Conservation (phyloP, 495 filamentous ascomycete species). For the Penicillium crystallinum region DNA sequence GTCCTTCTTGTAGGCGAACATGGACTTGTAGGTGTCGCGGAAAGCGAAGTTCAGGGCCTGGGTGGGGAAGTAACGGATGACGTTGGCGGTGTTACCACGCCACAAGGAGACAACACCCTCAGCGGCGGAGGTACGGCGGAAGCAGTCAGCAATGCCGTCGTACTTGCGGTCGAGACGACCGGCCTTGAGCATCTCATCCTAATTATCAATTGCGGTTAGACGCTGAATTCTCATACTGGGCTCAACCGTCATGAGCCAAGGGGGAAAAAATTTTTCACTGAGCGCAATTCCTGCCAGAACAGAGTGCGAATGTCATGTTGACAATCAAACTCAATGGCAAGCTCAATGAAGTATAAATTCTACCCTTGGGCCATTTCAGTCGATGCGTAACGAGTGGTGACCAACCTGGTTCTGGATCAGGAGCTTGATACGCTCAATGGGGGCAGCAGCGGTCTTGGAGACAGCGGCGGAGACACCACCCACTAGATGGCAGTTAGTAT, state of each 20-base stretch:
- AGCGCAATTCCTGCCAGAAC: background rate
- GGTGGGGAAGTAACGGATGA: conserved; percentile 99
- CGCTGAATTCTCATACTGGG: background rate
- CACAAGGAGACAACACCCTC: conserved; percentile 85
- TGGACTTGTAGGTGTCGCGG: conserved; percentile 99
- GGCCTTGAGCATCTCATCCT: conserved; percentile 99
- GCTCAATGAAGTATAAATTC: background rate
- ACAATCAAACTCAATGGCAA: background rate
- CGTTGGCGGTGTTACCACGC: conserved; percentile 99
- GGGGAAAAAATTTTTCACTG: conserved; percentile 6
- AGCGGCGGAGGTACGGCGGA: conserved; percentile 74
- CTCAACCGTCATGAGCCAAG: conserved; percentile 7
- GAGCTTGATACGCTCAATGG: conserved; percentile 99
- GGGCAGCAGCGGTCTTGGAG: conserved; percentile 99
- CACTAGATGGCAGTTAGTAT: conserved; percentile 57
- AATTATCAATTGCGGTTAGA: conserved; percentile 16
- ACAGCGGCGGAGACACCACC: conserved; percentile 99
- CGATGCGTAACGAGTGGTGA: conserved; percentile 7
- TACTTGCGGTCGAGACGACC: conserved; percentile 98
- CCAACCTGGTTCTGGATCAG: conserved; percentile 99
- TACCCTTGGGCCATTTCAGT: background rate
- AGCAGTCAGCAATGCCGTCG: conserved; percentile 90
- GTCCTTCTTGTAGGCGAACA: conserved; percentile 99
- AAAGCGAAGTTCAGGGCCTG: conserved; percentile 99
- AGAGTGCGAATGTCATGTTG: background rate